Base-by-base conservation (phyloP, 345 rosid species). In the Erodium maritimum region DNA sequence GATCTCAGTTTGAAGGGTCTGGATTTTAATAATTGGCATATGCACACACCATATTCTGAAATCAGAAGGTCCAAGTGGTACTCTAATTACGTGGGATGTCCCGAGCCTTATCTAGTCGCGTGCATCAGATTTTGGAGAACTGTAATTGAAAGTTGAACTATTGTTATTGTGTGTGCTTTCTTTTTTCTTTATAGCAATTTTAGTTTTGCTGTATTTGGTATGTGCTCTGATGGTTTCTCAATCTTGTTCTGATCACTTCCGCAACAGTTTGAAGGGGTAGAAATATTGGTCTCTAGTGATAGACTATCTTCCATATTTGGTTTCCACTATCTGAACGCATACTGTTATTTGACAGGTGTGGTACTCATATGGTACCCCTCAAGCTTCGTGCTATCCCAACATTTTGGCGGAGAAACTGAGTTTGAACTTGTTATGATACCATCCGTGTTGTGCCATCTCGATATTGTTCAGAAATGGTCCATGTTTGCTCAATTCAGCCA, bases 401-500 rank as follows among this genome's bases (percentile, higher is more conserved):
- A 42, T 42, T 14, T 14, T 16, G 48, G 48, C 12, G 48, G 48
- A 14, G 48, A 42, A 29, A 29, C 14, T 42, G 48, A 42, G 48
- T 42, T 95, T 60, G 97, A 90, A 73, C 78, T 90, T 42, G 16
- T 42, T 42, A 42, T 42, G 48, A 42, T 42, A 42, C 12, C 12
- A 16, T 16, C 14, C 48, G 14, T 14, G 48, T 29, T 42, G 48
- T 42, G 14, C 48, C 48, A 42, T 42, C 17, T 42, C 2, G 17
- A 7, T 14, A 42, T 10, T 16, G 56, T 58, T 58, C 68, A 61
- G 70, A 62, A 29, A 87, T 87, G 88, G 77, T 75, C 50, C 65
- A 69, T 61, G 68, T 71, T 54, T 72, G 74, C 61, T 75, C 80
- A 22, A 33, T 82, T 75, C 83, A 71, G 68, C 62, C 79, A 63